Evolutionary conservation across 1,139 yeast genomes (phyloP).

Genomic region (Wickerhamomyces sp.): DNA sequence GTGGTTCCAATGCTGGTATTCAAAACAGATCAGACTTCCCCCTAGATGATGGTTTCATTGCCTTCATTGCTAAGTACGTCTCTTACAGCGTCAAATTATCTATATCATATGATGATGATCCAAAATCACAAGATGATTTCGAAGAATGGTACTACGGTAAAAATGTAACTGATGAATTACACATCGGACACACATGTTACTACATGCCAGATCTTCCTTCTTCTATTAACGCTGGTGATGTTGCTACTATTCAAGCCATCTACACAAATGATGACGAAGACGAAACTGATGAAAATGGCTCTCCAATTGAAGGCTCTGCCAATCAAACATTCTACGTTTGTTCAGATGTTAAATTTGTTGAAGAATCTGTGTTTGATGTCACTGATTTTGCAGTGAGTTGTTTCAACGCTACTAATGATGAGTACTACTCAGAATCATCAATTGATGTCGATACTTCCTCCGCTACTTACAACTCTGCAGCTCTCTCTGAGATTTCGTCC

Average conservation of each 20-base stretch:
- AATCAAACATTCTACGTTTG: constrained; percentile 35
- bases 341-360: constrained; percentile 36
- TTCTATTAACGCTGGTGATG: constrained; percentile 30
- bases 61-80: constrained; percentile 35
- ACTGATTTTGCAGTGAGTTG: constrained; percentile 31
- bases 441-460: constrained; percentile 20
- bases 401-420: constrained; percentile 36
- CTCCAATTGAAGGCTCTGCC: constrained; percentile 15
- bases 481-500: constrained; percentile 16
- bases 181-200: constrained; percentile 40
- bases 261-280: constrained; percentile 36
- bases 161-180: constrained; percentile 32
- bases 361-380: constrained; percentile 31
- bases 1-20: constrained; percentile 33
- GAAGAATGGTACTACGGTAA: constrained; percentile 32
- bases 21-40: constrained; percentile 37
- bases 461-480: constrained; percentile 17
- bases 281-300: constrained; percentile 13
- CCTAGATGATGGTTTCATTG: constrained; percentile 37
- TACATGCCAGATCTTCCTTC: constrained; percentile 36
- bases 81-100: constrained; percentile 33
- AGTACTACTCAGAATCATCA: constrained; percentile 27
- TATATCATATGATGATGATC: constrained; percentile 34
- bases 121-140: constrained; percentile 34
- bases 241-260: constrained; percentile 37